Evolutionary conservation across 2,329 filamentous ascomycete genomes (phyloP).

Genomic region (Leptographium wingfieldii): DNA sequence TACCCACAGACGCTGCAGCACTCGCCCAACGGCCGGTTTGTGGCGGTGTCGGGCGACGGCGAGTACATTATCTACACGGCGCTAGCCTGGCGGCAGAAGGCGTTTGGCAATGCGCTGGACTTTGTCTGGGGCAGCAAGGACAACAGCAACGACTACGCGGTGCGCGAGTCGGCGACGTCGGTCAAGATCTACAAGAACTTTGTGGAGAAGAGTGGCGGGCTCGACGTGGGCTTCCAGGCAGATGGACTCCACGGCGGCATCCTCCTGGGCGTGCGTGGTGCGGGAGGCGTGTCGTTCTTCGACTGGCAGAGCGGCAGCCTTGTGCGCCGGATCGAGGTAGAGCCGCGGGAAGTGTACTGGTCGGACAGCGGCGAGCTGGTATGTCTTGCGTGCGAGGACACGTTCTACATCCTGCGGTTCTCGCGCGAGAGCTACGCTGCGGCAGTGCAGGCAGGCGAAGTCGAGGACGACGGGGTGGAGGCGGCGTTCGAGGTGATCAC

Average conservation of each 20-base stretch:
- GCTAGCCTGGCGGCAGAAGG: slow-evolving; percentile 92
- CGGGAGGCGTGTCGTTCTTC: slow-evolving; percentile 89
- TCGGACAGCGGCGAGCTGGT: slow-evolving; percentile 93
- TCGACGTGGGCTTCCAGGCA: slow-evolving; percentile 91
- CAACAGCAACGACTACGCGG: slow-evolving; percentile 96
- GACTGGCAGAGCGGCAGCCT: slow-evolving; percentile 88
- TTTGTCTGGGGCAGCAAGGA: slow-evolving; percentile 97
- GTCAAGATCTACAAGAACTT: slow-evolving; percentile 99
- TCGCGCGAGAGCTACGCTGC: slow-evolving; percentile 80
- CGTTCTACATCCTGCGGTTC: slow-evolving; percentile 87
- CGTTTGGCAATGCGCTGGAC: slow-evolving; percentile 87
- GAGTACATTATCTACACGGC: slow-evolving; percentile 99
- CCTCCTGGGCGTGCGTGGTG: slow-evolving; percentile 84
- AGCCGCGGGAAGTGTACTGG: slow-evolving; percentile 75
- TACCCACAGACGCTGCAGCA: slow-evolving; percentile 91
- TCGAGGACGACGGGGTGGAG: slow-evolving; percentile 87
- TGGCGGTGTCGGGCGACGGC: slow-evolving; percentile 84
- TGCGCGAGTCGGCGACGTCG: slow-evolving; percentile 83
- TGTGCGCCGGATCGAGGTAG: slow-evolving; percentile 81
- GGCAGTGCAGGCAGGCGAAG: slow-evolving; percentile 66
- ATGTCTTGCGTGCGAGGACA: slow-evolving; percentile 84
- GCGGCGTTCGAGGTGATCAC: slow-evolving; percentile 92
- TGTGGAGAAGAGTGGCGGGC: slow-evolving; percentile 73
- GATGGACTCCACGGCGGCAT: slow-evolving; percentile 84
- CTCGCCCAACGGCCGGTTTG: slow-evolving; percentile 82